Conservation (phyloP, 1,284 basidiomycete species). For the Malassezia japonica region DNA sequence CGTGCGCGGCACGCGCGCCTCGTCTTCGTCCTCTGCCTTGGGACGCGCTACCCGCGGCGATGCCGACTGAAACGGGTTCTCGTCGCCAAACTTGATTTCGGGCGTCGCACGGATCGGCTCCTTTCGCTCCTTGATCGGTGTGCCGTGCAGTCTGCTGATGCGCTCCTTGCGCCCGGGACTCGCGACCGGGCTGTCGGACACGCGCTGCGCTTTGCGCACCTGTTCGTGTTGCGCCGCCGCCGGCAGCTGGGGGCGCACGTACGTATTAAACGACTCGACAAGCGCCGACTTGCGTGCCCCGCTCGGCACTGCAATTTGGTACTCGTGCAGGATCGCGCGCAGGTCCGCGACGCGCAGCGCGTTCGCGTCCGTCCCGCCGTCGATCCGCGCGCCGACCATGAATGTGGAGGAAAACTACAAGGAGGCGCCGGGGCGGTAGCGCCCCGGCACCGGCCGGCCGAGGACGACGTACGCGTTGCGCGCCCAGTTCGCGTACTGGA, state of each 20-base stretch:
- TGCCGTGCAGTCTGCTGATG: no score
- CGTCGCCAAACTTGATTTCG: conserved; percentile 10
- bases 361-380: conserved; percentile 4
- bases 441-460: conserved; percentile 1
- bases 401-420: conserved; percentile 1
- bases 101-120: not conserved
- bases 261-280: conserved; percentile 8
- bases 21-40: no score
- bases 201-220: not conserved
- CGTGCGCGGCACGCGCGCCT: no score
- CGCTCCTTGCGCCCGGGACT: not conserved
- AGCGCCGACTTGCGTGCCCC: conserved; percentile 11
- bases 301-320: conserved; percentile 8
- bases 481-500: not conserved
- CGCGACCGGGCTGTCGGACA: not conserved
- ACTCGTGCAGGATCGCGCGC: conserved; percentile 4
- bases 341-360: conserved; percentile 11
- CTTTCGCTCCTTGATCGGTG: no score
- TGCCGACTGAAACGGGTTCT: conserved; percentile 7
- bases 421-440: not conserved
- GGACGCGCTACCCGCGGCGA: not conserved
- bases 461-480: conserved; percentile 8
- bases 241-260: conserved; percentile 11
- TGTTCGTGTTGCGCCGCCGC: not conserved
- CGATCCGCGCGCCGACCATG: not conserved